These are phyloP conservation scores for Paratinospora sagittata DNA, from an alignment of 164 flowering plant genomes.

Conservation along the genomic window DNA sequence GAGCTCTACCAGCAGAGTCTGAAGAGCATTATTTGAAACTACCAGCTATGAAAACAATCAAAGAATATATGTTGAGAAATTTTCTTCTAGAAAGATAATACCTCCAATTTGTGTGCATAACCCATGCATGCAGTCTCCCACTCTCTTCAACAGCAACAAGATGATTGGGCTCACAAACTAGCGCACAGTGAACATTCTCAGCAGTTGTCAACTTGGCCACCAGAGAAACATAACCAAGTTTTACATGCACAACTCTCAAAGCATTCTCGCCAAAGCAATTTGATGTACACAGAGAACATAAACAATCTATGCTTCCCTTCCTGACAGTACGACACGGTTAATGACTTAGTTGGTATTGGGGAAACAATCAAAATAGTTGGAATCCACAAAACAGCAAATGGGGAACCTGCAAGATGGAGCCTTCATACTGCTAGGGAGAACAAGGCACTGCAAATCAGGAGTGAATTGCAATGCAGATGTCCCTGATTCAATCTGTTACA, in stretches of 20 bases:
- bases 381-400: constrained; percentile 8
- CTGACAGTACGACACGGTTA: constrained; percentile 31
- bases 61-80: neutral
- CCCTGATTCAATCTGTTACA: constrained; percentile 46
- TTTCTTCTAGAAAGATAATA: constrained; percentile 19
- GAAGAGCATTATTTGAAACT: neutral
- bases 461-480: constrained; percentile 59
- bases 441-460: constrained; percentile 67
- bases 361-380: constrained; percentile 1
- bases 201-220: constrained; percentile 42
- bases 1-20: too few species aligned
- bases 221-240: constrained; percentile 60
- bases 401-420: constrained; percentile 83
- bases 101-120: constrained; percentile 90
- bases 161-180: constrained; percentile 69
- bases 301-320: constrained; percentile 48
- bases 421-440: constrained; percentile 48
- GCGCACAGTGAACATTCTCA: constrained; percentile 40
- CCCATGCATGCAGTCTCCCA: constrained; percentile 70
- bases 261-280: constrained; percentile 44
- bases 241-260: constrained; percentile 60
- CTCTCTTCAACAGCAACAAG: constrained; percentile 70
- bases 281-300: constrained; percentile 57
- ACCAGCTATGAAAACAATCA: neutral
- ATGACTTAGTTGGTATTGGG: neutral